phyloP scores from a whole-genome alignment of 352 stramenopile species.

The Aphanomyces euteiches region DNA sequence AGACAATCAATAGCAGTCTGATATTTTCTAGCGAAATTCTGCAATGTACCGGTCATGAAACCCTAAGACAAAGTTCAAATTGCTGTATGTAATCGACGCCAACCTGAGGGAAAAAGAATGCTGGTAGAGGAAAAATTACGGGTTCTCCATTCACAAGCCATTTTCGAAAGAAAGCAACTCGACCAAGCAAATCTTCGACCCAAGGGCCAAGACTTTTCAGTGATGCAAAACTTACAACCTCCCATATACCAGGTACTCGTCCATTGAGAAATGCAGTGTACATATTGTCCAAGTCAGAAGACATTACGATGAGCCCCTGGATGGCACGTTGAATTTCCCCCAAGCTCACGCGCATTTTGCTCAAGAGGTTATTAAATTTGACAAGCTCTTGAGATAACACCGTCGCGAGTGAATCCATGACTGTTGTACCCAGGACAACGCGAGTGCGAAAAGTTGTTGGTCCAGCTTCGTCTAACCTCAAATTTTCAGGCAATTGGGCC shows the following conservation, averaged over 20 bases:
- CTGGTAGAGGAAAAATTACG: constrained; percentile 84
- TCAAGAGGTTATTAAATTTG: constrained; percentile 91
- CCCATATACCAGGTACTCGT: constrained; percentile 86
- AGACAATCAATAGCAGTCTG: constrained; percentile 93
- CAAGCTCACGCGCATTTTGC: constrained; percentile 78
- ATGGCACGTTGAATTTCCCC: constrained; percentile 75
- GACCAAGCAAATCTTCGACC: constrained; percentile 85
- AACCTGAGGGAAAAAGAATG: constrained; percentile 94
- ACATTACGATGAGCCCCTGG: constrained; percentile 92
- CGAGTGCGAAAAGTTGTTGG: constrained; percentile 90
- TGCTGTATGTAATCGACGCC: background rate
- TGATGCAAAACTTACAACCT: constrained; percentile 86
- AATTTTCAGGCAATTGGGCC: constrained; percentile 45
- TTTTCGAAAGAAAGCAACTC: constrained; percentile 88
- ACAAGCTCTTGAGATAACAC: constrained; percentile 92
- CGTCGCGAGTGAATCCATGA: constrained; percentile 91
- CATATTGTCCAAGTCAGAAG: constrained; percentile 94
- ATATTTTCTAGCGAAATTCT: constrained; percentile 94
- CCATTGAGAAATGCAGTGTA: constrained; percentile 92
- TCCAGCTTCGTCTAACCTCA: constrained; percentile 84
- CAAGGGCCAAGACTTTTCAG: constrained; percentile 91
- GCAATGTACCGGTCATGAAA: constrained; percentile 94
- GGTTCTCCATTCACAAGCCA: constrained; percentile 92
- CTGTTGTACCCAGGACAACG: constrained; percentile 64
- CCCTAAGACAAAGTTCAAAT: constrained; percentile 34